Base-by-base conservation (phyloP, 2,329 filamentous ascomycete genomes). In the Colletotrichum endophyticum region DNA sequence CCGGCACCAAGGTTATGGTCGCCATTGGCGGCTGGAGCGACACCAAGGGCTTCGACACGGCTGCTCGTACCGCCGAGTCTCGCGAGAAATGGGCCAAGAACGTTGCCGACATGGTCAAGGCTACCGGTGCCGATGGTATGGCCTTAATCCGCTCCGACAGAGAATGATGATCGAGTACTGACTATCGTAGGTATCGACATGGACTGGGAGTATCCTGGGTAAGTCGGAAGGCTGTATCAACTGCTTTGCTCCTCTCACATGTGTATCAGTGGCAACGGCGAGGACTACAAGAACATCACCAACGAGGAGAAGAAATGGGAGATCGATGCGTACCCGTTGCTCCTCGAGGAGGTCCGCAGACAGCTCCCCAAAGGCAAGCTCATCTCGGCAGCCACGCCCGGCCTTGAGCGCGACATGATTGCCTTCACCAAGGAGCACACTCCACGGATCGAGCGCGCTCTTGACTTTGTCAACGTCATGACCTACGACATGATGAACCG, bases 1-100 rank as follows among this genome's bases (percentile, higher is more conserved):
- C 84, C 0, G 86, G 86, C 30, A 92, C 92, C 25, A 92, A 94
- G 79, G 84, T 95, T 27, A 89, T 94, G 85, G 88, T 95, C 49
- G 93, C 94, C 25, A 91, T 96, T 78, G 94, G 94, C 13, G 94
- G 94, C 69, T 96, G 94, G 94, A 94, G 93, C 0, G 92, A 95
- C 76, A 92, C 90, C 1, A 82, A 83, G 8, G 94, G 93, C 0
- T 95, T 95, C 80, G 88, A 89, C 0, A 82, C 82, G 12, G 93
- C 89, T 0, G 91, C 92, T 2, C 87, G 66, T 8, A 70, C 66
- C n/a, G 68, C 69, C 9, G 39, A 68, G 8, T 89, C 88, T 2
- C 89, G 92, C 19, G 85, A 87, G 76, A 85, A 84, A 9, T 96
- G 94, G 84, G 92, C 93, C 2, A 86, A 86, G 61, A 94, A 94